These are phyloP conservation scores for Dactylellina sp. DNA, from an alignment of 2,329 filamentous ascomycete species.

Conservation along the genomic window DNA sequence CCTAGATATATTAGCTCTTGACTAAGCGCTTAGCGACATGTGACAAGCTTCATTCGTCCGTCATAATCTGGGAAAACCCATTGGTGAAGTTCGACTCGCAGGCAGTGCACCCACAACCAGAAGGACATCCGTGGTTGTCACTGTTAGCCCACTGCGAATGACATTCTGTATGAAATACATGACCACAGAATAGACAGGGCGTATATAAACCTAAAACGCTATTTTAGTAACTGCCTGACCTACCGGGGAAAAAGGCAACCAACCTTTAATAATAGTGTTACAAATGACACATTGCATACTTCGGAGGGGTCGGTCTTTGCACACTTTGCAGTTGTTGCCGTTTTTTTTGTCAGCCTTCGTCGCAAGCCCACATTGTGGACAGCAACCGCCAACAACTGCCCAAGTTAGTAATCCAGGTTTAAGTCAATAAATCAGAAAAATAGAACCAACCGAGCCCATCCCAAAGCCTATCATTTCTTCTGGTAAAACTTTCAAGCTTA, in stretches of 20 bases:
- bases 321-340: conserved; percentile 57
- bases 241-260: neutral
- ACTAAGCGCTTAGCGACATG: neutral
- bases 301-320: conserved; percentile 59
- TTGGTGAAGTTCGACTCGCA: conserved; percentile 35
- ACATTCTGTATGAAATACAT: conserved; percentile 61
- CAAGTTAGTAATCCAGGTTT: conserved; percentile 1
- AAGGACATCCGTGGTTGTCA: conserved; percentile 42
- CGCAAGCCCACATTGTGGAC: conserved; percentile 51
- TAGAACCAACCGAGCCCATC: conserved; percentile 57
- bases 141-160: conserved; percentile 58
- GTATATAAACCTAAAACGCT: conserved; percentile 58
- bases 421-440: neutral
- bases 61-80: conserved; percentile 32
- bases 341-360: conserved; percentile 53
- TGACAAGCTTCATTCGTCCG: conserved; percentile 1
- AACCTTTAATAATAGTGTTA: conserved; percentile 60
- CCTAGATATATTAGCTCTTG: neutral
- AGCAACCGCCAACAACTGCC: conserved; percentile 42
- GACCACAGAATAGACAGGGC: conserved; percentile 61
- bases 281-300: conserved; percentile 61
- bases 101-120: conserved; percentile 47
- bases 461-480: conserved; percentile 53
- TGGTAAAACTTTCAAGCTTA: conserved; percentile 45
- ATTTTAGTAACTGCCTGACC: neutral